Base-by-base conservation (phyloP, 352 stramenopile genomes). In the Phytophthora sp. region DNA sequence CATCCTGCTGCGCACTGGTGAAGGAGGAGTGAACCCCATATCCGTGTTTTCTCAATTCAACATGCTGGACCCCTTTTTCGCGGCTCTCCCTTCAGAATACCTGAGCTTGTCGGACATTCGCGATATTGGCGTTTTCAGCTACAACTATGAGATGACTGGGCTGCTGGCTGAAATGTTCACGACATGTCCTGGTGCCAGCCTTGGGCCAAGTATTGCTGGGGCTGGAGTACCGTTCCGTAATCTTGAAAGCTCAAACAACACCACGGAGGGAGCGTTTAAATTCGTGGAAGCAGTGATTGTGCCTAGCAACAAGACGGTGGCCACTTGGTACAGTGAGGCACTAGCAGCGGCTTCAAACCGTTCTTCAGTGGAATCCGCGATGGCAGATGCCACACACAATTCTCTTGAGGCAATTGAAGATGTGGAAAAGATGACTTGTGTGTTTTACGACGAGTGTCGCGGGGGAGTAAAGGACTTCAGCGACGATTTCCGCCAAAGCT, bases 381-480 rank as follows among this genome's bases (percentile, higher is more conserved):
- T 70, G 46, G n/a, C 27, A 54, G 53, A 66, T 21, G 38, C 52
- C 27, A 62, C 56, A 6, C 37, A 69, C 54, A 20, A 67, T 26
- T 66, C 76, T 17, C 45, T 77, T 6, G 52, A 76, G 26, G 81
- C 79, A 7, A 73, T 95, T 15, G 53, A 79, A 15, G 86, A 94
- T 45, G 82, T 95, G 27, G 83, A 94, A 62, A 93, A 92, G 73
- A 96, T 96, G 88, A 93, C 87, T 8, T 96, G 88, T 46, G 70
- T 96, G 37, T 94, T 94, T 52, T 94, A 92, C 54, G 75, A 95
- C 51, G 84, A 95, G 55, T 96, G 88, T 52, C 86, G 83, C 32
- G 86, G 77, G 38, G 76, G 76, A 11, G 84, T 96, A 32, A 62
- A 60, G 15, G 80, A 92, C 58, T 90, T 83, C 50, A 92, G 67